A percentile compares a stretch with the other conserved stretches of the same genome.
Conservation (phyloP, 352 stramenopile genomes). For the Phytophthora pistaciae region DNA sequence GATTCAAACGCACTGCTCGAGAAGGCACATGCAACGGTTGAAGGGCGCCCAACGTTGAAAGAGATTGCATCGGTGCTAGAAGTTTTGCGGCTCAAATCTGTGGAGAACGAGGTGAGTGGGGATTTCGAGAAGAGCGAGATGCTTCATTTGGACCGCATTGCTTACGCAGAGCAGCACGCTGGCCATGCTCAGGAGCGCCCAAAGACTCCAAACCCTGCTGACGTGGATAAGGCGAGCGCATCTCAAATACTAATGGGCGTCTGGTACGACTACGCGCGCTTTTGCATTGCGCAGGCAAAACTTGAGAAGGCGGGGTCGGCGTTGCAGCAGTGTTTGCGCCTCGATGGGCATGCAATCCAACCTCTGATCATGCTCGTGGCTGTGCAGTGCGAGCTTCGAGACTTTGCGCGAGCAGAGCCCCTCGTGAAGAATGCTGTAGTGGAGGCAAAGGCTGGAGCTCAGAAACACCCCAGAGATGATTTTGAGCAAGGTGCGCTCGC, state of each 20-base stretch:
- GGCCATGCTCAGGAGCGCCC: constrained; percentile 12
- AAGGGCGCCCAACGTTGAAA: constrained; percentile 30
- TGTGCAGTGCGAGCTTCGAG: constrained; percentile 67
- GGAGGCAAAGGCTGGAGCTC: constrained; percentile 18
- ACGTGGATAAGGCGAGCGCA: constrained; percentile 12
- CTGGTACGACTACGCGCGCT: constrained; percentile 77
- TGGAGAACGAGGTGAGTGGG: constrained; percentile 79
- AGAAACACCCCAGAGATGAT: constrained; percentile 1
- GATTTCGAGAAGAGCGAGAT: constrained; percentile 71
- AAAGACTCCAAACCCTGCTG: constrained; percentile 10
- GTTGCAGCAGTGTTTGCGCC: constrained; percentile 65
- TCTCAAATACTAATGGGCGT: constrained; percentile 36
- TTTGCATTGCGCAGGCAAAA: constrained; percentile 56
- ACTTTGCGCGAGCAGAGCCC: constrained; percentile 53
- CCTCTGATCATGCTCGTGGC: constrained; percentile 61
- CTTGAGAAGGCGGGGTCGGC: constrained; percentile 64
- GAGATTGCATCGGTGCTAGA: constrained; percentile 41
- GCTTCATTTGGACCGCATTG: constrained; percentile 74
- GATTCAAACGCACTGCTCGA: constrained; percentile 48
- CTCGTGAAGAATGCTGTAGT: constrained; percentile 58
- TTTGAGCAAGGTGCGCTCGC: constrained; percentile 41
- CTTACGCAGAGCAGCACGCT: constrained; percentile 56
- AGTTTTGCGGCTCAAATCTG: constrained; percentile 54
- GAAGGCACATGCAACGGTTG: constrained; percentile 27
- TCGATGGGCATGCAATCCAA: constrained; percentile 49